Conservation (phyloP, 139 green algal genomes). For the Chloropicon primus region DNA sequence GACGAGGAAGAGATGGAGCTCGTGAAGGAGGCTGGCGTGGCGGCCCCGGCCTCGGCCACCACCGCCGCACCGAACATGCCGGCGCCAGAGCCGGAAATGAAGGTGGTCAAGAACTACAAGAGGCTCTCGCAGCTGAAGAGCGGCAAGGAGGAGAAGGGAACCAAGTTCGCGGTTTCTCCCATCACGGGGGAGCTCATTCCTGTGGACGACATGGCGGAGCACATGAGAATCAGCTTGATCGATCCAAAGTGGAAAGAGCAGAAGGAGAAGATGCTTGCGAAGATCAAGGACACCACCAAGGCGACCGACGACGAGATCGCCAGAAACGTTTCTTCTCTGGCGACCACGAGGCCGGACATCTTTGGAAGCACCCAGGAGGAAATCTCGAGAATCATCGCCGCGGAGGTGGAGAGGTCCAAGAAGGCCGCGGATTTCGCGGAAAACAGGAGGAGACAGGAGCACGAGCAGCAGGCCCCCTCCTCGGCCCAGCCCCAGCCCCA, state of each 20-base stretch:
- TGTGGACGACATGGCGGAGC: conserved; percentile 68
- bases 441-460: background rate
- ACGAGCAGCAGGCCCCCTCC: conserved; percentile 1
- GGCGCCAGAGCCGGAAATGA: conserved; percentile 29
- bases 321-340: conserved; percentile 74
- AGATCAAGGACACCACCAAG: conserved; percentile 62
- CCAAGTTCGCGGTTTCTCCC: conserved; percentile 81
- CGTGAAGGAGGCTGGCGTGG: background rate
- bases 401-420: conserved; percentile 58
- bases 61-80: conserved; percentile 4
- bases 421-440: conserved; percentile 27
- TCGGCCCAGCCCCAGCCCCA: conserved; percentile 7
- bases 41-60: background rate
- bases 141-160: conserved; percentile 33
- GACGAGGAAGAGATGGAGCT: conserved; percentile 29
- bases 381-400: conserved; percentile 40
- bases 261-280: conserved; percentile 82
- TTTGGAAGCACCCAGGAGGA: conserved; percentile 83
- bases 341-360: conserved; percentile 78
- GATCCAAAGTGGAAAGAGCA: conserved; percentile 89
- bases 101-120: conserved; percentile 86
- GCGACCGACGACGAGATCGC: conserved; percentile 89
- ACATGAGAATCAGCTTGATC: conserved; percentile 79
- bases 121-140: conserved; percentile 15
- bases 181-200: conserved; percentile 82